Evolutionary conservation across 2,329 filamentous ascomycete genomes (phyloP), one percentile per base, ranked within the genome.

Genomic region (Paramyrothecium sp.): DNA sequence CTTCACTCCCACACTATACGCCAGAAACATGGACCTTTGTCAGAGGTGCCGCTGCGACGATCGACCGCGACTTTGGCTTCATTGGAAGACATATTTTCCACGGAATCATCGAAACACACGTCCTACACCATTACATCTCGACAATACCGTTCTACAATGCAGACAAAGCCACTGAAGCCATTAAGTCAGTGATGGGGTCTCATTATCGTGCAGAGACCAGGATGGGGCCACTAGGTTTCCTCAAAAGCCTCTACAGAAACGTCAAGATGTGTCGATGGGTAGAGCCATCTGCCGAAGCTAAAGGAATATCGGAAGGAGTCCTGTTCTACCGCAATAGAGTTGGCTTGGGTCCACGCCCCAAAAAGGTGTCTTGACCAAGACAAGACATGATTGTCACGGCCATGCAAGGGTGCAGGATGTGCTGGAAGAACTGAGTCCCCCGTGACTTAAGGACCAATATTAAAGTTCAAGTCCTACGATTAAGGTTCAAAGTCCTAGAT

Each of bases 21-120:
- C 26, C 50, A 21, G 56, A 60, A 20, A 54, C 51, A 41, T 89
- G 86, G 86, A 85, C 81, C 21, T 89, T 83, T 63, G 79, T 84
- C 59, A 82, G 84, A 63, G 86, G 86, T 23, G 85, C 86, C 2
- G 74, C 84, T 16, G 81, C 83, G 38, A 89, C 86, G 3, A 78
- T 89, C 26, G 86, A 89, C 70, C 82, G 86, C 50, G 82, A 86
- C 57, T 84, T 87, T 60, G 86, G 86, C 48, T 87, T 85, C 68
- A 80, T 88, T 60, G 86, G 85, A 52, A 78, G 78, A n/a, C 80
- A 88, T 69, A 73, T 89, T 60, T 87, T 89, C 78, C 86, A 89
- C 71, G 81, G 83, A 60, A 88, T 88, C 68, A 85, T 87, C 49
- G 84, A 86, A 61, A 81, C 81, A 54, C 85, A 88, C 65, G 85